These are phyloP conservation scores for Carex parvula DNA, from an alignment of 176 grass and related monocot species.

Conservation along the genomic window DNA sequence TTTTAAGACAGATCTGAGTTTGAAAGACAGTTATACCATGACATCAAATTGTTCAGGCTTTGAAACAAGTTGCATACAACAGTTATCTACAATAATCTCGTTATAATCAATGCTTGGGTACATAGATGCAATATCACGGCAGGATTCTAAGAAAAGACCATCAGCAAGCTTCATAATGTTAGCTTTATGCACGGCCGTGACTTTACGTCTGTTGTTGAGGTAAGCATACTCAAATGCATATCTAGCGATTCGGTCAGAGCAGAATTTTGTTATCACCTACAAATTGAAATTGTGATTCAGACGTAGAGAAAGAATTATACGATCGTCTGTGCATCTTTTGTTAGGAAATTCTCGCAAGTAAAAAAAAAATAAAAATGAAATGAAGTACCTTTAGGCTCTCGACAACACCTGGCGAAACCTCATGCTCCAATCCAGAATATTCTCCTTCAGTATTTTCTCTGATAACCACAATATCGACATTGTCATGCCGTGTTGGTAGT, in stretches of 20 bases:
- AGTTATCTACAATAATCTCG: slow-evolving; percentile 49
- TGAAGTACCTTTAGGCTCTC: slow-evolving; percentile 78
- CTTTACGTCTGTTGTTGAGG: slow-evolving; percentile 91
- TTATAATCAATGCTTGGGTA: slow-evolving; percentile 40
- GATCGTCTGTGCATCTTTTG: not conserved
- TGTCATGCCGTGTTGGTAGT: slow-evolving; percentile 69
- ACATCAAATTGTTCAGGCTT: slow-evolving; percentile 41
- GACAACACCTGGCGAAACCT: slow-evolving; percentile 84
- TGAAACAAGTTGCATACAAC: slow-evolving; percentile 50
- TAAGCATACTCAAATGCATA: slow-evolving; percentile 99
- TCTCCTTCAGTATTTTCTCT: slow-evolving; percentile 98
- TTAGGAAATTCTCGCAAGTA: slow-evolving; percentile 19
- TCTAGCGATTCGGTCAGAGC: slow-evolving; percentile 83
- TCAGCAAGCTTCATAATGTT: slow-evolving; percentile 99
- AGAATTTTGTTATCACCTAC: slow-evolving; percentile 96
- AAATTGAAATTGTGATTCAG: slow-evolving; percentile 5
- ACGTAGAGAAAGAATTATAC: not conserved
- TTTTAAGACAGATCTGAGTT: not conserved
- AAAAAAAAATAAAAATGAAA: not conserved
- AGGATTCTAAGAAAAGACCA: slow-evolving; percentile 87
- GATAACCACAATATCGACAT: slow-evolving; percentile 89
- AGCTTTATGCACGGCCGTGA: slow-evolving; percentile 92
- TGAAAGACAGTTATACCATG: slow-evolving; percentile 20
- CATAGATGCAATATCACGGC: slow-evolving; percentile 34
- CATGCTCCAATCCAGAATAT: slow-evolving; percentile 96